Base-by-base conservation (phyloP, 1,139 yeast species). In the Blastobotrys malaysiensis region DNA sequence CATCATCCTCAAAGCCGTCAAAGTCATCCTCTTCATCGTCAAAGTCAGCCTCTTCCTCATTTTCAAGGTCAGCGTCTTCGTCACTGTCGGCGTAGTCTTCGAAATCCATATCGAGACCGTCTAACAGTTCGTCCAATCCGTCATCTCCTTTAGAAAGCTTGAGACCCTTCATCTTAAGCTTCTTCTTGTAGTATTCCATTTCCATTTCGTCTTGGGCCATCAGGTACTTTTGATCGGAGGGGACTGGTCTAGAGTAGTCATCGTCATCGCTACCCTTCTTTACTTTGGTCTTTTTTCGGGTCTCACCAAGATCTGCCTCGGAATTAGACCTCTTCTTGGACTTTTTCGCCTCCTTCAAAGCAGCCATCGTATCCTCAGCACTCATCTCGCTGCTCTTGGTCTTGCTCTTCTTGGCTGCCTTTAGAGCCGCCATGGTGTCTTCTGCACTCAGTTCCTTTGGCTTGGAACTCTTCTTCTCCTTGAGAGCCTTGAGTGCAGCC, bases 141-240 rank as follows among this genome's bases (percentile, higher is more conserved):
- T 87, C 95, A 59, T 82, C 84, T 27, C 82, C 88, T 45, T 81
- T 79, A 11, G 54, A 51, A 13, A 63, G 58, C 27, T 77, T 68
- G 53, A 82, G 80, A 18, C 77, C 73, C 63, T 85, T 87, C 61
- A 86, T 68, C 1, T 96, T 96, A 18, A 91, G 75, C 62, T 86
- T 84, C 59, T 86, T 86, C 3, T 97, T 93, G 66, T 89, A 91
- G 65, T 84, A 89, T 22, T 79, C 83, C 71, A 89, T 83, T 49
- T 91, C 96, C 52, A 82, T 83, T 55, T 88, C 95, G 63, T 88
- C 96, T 59, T 79, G 77, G 51, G 74, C 74, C 63, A 79, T 69
- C 39, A 77, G 71, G 14, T 77, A 78, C 47, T 60, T 59, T 18
- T 67, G 69, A 22, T 63, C 62, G 22, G 58, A 61, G 13, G 63